phyloP scores from a whole-genome alignment of 2,329 filamentous ascomycete genomes.

The Fusarium acutatum region DNA sequence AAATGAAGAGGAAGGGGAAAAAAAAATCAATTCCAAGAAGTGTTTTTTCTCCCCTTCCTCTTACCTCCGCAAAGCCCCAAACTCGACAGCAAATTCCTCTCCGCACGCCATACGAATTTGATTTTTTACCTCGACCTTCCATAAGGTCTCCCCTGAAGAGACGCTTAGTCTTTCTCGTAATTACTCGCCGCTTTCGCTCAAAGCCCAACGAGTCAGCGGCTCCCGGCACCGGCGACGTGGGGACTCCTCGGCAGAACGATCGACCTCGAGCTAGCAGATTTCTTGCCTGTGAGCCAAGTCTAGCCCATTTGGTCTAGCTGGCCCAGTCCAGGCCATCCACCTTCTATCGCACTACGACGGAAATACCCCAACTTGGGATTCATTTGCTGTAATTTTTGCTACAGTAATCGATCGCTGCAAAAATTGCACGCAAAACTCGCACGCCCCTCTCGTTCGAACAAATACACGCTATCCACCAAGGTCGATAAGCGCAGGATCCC shows the following conservation, averaged over 20 bases:
- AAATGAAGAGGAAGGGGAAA: not conserved
- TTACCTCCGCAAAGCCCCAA: not conserved
- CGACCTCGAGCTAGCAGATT: slow-evolving; percentile 36
- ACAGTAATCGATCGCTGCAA: not conserved
- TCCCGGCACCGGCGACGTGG: slow-evolving; percentile 45
- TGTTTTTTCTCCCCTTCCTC: not conserved
- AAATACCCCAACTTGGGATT: slow-evolving; percentile 46
- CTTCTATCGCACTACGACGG: slow-evolving; percentile 42
- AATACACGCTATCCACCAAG: slow-evolving; percentile 40
- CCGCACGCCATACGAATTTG: slow-evolving; percentile 12
- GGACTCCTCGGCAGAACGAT: slow-evolving; percentile 43
- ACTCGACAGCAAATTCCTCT: slow-evolving; percentile 5
- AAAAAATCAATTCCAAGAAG: not conserved
- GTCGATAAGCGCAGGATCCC: slow-evolving; percentile 45
- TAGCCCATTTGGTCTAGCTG: slow-evolving; percentile 9
- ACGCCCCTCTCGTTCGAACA: slow-evolving; percentile 34
- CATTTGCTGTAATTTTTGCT: slow-evolving; percentile 10
- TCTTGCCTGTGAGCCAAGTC: slow-evolving; percentile 37
- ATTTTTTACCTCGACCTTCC: not conserved
- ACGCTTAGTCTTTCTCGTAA: slow-evolving; percentile 35
- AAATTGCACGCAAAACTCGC: slow-evolving; percentile 31
- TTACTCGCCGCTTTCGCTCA: slow-evolving; percentile 43
- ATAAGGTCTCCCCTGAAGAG: slow-evolving; percentile 8
- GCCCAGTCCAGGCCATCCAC: slow-evolving; percentile 22
- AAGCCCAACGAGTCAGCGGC: slow-evolving; percentile 44